A percentile compares a stretch with the other conserved stretches of the same genome.
Evolutionary conservation across 1,284 basidiomycete genomes (phyloP).

Genomic region (Cryptococcus sp.): DNA sequence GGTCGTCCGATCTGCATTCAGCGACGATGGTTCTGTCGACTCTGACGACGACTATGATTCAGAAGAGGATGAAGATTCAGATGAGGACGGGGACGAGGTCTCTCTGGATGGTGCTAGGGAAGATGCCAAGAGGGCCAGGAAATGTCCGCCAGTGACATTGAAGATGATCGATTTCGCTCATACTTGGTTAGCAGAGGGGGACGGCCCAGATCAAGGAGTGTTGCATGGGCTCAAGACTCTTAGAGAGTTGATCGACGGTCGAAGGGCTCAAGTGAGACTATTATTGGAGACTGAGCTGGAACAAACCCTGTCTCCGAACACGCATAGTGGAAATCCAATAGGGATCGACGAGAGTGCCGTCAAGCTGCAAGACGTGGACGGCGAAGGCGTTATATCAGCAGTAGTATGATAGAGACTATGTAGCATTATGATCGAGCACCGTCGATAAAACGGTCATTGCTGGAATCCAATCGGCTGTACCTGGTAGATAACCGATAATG

Average conservation of each 20-base stretch:
- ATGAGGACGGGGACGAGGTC: slow-evolving; percentile 35
- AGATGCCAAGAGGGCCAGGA: slow-evolving; percentile 47
- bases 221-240: slow-evolving; percentile 70
- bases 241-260: slow-evolving; percentile 61
- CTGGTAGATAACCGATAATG: no score
- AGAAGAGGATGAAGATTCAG: slow-evolving; percentile 53
- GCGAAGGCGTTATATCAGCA: no score
- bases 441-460: no score
- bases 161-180: slow-evolving; percentile 95
- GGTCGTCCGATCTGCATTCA: slow-evolving; percentile 12
- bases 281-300: not conserved
- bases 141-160: slow-evolving; percentile 64
- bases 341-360: no score
- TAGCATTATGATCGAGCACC: no score
- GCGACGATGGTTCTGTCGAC: slow-evolving; percentile 22
- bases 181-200: slow-evolving; percentile 66
- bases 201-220: slow-evolving; percentile 78
- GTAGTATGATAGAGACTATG: no score
- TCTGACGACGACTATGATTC: slow-evolving; percentile 47
- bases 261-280: slow-evolving; percentile 38
- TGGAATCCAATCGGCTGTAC: no score
- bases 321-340: no score
- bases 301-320: no score
- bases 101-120: slow-evolving; percentile 25
- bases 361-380: no score